Percentiles rank a stretch among this genome's conserved stretches.
These are phyloP conservation scores for Pulveroboletus sp. DNA, from an alignment of 768 basidiomycete genomes.

Conservation along the genomic window DNA sequence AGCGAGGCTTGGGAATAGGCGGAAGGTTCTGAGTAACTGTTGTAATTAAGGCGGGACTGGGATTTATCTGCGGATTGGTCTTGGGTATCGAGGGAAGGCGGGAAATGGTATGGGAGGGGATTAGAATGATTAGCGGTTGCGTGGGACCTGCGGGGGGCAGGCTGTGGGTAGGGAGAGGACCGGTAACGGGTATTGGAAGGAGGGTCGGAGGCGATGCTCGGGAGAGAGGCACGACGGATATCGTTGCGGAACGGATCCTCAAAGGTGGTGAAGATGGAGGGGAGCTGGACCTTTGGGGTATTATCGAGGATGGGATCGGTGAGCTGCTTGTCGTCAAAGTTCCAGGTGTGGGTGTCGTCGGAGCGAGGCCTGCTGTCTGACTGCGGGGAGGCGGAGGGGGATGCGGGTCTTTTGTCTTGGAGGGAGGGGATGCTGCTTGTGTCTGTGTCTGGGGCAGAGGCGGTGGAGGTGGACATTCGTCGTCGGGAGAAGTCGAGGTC, in stretches of 20 bases:
- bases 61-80: slow-evolving; percentile 37
- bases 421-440: slow-evolving; percentile 46
- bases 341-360: slow-evolving; percentile 23
- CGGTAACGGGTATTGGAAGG: slow-evolving; percentile 40
- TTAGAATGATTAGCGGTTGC: slow-evolving; percentile 36
- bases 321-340: slow-evolving; percentile 36
- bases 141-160: slow-evolving; percentile 44
- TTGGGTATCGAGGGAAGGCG: slow-evolving; percentile 37
- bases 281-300: slow-evolving; percentile 56
- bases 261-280: slow-evolving; percentile 68
- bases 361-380: slow-evolving; percentile 44
- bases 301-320: slow-evolving; percentile 40
- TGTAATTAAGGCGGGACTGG: slow-evolving; percentile 36
- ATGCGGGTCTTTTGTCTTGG: slow-evolving; percentile 54
- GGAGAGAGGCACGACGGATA: slow-evolving; percentile 59
- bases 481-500: slow-evolving; percentile 52
- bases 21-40: slow-evolving; percentile 39
- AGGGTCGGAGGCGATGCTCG: slow-evolving; percentile 51
- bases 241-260: slow-evolving; percentile 55
- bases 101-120: slow-evolving; percentile 54
- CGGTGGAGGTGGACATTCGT: slow-evolving; percentile 76
- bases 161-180: slow-evolving; percentile 53
- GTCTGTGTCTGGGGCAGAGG: slow-evolving; percentile 63
- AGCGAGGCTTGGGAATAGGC: slow-evolving; percentile 46
- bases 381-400: slow-evolving; percentile 47